Conservation (phyloP, 2,329 filamentous ascomycete species). For the Sporothrix humicola region DNA sequence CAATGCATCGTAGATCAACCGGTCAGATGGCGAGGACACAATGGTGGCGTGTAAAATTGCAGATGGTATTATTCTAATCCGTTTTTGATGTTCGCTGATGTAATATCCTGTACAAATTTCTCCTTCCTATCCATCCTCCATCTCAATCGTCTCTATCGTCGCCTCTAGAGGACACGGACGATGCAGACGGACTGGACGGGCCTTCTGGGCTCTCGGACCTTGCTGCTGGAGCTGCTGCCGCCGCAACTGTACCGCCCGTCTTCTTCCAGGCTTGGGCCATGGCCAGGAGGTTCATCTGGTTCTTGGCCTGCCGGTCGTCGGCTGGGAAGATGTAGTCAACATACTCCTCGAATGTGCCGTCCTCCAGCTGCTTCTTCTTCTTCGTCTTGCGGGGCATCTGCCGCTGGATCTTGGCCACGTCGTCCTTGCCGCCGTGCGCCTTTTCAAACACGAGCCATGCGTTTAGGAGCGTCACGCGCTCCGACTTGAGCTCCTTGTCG, state of each 20-base stretch:
- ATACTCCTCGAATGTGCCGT: conserved; percentile 95
- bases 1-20: too few relatives aligned
- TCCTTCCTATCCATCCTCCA: background rate
- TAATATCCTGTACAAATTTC: background rate
- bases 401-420: conserved; percentile 82
- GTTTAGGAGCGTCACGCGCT: conserved; percentile 88
- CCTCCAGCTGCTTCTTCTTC: conserved; percentile 88
- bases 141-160: background rate
- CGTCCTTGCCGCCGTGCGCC: conserved; percentile 75
- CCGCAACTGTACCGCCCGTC: conserved; percentile 43
- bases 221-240: background rate
- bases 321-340: conserved; percentile 97
- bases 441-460: conserved; percentile 93
- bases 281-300: conserved; percentile 80
- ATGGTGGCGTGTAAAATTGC: background rate
- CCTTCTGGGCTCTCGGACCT: background rate
- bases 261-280: conserved; percentile 90
- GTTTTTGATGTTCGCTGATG: background rate
- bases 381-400: conserved; percentile 95
- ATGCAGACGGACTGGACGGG: background rate
- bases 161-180: background rate
- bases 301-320: conserved; percentile 85
- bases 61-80: conserved; percentile 12
- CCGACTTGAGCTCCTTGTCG: conserved; percentile 87
- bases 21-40: background rate